Base-by-base conservation (phyloP, 2,329 filamentous ascomycete species). In the Celoporthe dispersa region DNA sequence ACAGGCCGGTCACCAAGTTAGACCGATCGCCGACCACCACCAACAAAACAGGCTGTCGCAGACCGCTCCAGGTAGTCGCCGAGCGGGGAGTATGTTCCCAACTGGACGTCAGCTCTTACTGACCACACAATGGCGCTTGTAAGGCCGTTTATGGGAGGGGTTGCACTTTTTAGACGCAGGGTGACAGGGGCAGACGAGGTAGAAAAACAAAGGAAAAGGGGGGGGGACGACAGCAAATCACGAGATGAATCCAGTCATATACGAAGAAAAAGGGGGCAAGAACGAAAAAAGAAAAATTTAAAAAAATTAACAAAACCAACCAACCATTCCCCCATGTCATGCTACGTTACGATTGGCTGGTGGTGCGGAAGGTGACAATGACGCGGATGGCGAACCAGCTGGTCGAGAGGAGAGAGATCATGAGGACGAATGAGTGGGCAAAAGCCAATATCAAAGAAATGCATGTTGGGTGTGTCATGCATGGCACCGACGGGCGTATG, bases 1-100 rank as follows among this genome's bases (percentile, higher is more conserved):
- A 60, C 19, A 33, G n/a, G 44, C 57, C 16, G 31, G 28, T 35
- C 25, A 33, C 35, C 55, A 59, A 59, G 28, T 59, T 28, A 31
- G 31, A 59, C 55, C 28, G 55, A 35, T 59, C 55, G 55, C 55
- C 55, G 55, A 28, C 55, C 53, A 55, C 57, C 57, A 60, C 16
- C 28, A 35, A 16, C n/a, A 16, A 28, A 55, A 48, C 44, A 48
- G 9, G 53, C 25, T 31, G 53, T 31, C 25, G 53, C 25, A 28
- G 14, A 31, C 53, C 44, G 44, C 44, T 48, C 19, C 6, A 39
- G 48, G 25, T 55, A 55, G 53, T 55, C 53, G 53, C 53, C 53
- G 25, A 55, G 57, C 6, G 31, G 55, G 14, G 41, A 44, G 41
- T 19, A 14, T 19, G 41, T 31, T 25, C 28, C 28, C 57, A 37